Evolutionary conservation across 345 rosid genomes (phyloP).

Genomic region (Eucalyptus microcorys): DNA sequence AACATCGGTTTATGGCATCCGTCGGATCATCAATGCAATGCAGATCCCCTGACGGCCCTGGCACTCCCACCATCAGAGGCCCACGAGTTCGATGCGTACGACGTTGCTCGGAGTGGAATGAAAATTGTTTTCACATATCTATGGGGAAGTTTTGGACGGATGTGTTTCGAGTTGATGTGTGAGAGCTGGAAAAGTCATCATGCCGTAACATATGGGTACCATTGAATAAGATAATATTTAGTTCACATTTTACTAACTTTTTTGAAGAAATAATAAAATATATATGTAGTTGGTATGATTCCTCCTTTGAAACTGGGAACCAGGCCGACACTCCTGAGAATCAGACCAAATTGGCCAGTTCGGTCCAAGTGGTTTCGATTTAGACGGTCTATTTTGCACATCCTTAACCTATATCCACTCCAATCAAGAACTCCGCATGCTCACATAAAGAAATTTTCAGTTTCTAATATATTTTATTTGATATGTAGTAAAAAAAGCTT

Average conservation of each 20-base stretch:
- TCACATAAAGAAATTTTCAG: background rate
- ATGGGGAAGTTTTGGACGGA: background rate
- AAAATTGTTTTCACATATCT: no score
- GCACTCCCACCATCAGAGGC: background rate
- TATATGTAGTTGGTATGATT: no score
- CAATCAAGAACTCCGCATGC: background rate
- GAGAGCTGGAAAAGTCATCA: background rate
- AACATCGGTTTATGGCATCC: fast-evolving
- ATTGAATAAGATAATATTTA: no score
- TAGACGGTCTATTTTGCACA: no score
- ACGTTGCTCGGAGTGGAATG: background rate
- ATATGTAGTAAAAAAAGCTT: background rate
- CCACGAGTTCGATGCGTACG: background rate
- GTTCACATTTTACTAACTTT: no score
- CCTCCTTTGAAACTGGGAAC: no score
- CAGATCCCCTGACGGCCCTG: fast-evolving
- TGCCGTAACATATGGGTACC: no score
- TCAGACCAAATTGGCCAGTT: no score
- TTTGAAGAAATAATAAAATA: no score
- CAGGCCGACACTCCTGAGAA: fast-evolving
- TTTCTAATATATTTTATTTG: background rate
- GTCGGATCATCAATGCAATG: no score
- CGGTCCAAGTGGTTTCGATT: fast-evolving
- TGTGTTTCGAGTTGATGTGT: background rate
- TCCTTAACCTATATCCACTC: background rate